Conservation (phyloP, 2,329 filamentous ascomycete genomes). For the Incumbomyces lentus region DNA sequence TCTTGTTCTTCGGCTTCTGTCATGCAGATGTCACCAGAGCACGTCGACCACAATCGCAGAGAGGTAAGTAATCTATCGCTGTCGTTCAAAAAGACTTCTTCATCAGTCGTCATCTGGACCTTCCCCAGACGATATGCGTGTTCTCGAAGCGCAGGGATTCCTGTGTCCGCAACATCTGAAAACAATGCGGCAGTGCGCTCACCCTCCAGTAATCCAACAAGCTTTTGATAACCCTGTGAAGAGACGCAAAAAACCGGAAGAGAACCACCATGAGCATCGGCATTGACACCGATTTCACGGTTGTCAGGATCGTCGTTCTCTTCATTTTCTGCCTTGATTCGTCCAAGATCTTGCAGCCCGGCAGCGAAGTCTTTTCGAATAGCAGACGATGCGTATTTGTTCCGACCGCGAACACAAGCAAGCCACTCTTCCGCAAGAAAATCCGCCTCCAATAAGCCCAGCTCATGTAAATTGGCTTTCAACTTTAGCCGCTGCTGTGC, state of each 20-base stretch:
- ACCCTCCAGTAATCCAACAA: slow-evolving; percentile 45
- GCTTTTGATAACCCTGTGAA: slow-evolving; percentile 51
- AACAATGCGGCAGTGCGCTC: slow-evolving; percentile 47
- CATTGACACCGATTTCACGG: slow-evolving; percentile 46
- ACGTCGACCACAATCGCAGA: slow-evolving; percentile 41
- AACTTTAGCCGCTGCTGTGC: slow-evolving; percentile 24
- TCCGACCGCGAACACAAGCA: slow-evolving; percentile 45
- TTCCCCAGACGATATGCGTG: slow-evolving; percentile 52
- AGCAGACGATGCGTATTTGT: slow-evolving; percentile 43
- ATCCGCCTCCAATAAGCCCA: slow-evolving; percentile 25
- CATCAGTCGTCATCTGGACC: slow-evolving; percentile 36
- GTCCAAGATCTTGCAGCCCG: slow-evolving; percentile 51
- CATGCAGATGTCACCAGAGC: slow-evolving; percentile 23
- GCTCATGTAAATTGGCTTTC: slow-evolving; percentile 24
- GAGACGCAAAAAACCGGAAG: slow-evolving; percentile 58
- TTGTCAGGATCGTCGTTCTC: slow-evolving; percentile 45
- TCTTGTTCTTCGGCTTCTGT: background rate
- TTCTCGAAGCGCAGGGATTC: slow-evolving; percentile 47
- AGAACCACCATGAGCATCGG: slow-evolving; percentile 32
- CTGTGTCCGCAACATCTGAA: slow-evolving; percentile 43
- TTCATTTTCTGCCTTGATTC: slow-evolving; percentile 46
- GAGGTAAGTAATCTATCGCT: slow-evolving; percentile 44
- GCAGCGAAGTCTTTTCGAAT: slow-evolving; percentile 51
- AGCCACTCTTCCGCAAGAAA: slow-evolving; percentile 16
- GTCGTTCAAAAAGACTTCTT: slow-evolving; percentile 42